These are phyloP conservation scores for Hsuehochloa calcarea DNA, from an alignment of 176 grass and related monocot species.

Conservation along the genomic window DNA sequence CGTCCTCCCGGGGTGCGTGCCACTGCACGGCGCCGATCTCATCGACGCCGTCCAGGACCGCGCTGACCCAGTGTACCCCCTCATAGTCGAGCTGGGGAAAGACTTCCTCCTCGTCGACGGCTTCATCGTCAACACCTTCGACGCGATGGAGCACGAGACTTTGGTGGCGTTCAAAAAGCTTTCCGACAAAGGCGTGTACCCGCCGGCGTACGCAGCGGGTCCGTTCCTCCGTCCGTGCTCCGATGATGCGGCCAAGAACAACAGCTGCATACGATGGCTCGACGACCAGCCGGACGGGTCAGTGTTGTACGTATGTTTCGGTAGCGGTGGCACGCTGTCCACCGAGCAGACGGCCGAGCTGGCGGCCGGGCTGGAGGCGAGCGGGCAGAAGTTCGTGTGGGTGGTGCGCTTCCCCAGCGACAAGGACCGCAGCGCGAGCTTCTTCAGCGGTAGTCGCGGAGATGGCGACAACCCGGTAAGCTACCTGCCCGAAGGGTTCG, in stretches of 20 bases:
- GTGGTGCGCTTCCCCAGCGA: conserved; percentile 43
- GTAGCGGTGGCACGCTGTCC: conserved; percentile 63
- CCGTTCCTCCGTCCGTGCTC: conserved; percentile 26
- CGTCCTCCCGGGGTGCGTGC: conserved; percentile 55
- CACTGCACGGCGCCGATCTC: conserved; percentile 48
- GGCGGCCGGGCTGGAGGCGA: conserved; percentile 45
- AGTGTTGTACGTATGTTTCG: conserved; percentile 62
- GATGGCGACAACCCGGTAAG: neutral
- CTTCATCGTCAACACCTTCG: conserved; percentile 51
- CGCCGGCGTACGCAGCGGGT: conserved; percentile 45
- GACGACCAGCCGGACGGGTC: conserved; percentile 61
- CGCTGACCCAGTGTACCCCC: neutral
- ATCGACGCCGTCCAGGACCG: conserved; percentile 40
- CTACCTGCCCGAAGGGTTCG: conserved; percentile 40
- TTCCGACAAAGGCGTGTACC: conserved; percentile 28
- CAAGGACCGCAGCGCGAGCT: conserved; percentile 14
- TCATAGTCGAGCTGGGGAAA: neutral
- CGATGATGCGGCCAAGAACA: neutral
- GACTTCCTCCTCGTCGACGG: conserved; percentile 31
- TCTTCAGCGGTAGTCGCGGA: neutral
- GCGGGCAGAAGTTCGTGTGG: conserved; percentile 55
- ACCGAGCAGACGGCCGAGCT: conserved; percentile 15
- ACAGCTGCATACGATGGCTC: conserved; percentile 57
- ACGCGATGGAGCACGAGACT: conserved; percentile 47
- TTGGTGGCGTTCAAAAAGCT: conserved; percentile 25